Evolutionary conservation across 345 rosid species (phyloP).

Genomic region (Citrus reticulata): DNA sequence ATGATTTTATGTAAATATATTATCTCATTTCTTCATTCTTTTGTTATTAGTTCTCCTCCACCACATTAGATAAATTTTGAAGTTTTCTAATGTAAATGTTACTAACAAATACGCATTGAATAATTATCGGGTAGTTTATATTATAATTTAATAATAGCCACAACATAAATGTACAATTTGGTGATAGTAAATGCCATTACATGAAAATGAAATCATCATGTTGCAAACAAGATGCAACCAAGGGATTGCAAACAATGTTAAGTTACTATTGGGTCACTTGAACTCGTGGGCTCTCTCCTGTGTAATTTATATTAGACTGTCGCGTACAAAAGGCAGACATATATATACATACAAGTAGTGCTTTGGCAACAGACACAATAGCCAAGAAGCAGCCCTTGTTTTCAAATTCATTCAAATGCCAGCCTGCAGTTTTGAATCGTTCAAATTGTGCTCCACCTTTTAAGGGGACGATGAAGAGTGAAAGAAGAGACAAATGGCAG

Average conservation of each 20-base stretch:
- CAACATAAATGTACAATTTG: background rate
- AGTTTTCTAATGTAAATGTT: background rate
- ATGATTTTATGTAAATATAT: no score
- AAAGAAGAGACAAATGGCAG: slow-evolving; percentile 84
- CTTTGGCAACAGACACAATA: background rate
- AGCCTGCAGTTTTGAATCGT: slow-evolving; percentile 5
- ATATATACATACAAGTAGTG: background rate
- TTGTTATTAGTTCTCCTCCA: no score
- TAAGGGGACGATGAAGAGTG: slow-evolving; percentile 18
- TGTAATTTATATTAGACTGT: background rate
- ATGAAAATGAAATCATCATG: background rate
- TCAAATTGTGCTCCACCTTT: background rate
- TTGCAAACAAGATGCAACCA: background rate
- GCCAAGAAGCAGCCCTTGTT: background rate
- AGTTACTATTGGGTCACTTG: background rate
- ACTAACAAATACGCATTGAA: no score
- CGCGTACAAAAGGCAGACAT: background rate
- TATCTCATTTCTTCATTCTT: no score
- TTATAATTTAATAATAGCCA: background rate
- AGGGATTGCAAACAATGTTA: background rate
- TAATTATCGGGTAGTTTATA: background rate
- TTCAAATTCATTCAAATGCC: background rate
- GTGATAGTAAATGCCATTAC: background rate
- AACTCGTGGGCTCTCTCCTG: background rate
- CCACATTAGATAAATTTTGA: no score